Conservation (phyloP, 129 eudicot genomes). For the Flaveria trinervia region DNA sequence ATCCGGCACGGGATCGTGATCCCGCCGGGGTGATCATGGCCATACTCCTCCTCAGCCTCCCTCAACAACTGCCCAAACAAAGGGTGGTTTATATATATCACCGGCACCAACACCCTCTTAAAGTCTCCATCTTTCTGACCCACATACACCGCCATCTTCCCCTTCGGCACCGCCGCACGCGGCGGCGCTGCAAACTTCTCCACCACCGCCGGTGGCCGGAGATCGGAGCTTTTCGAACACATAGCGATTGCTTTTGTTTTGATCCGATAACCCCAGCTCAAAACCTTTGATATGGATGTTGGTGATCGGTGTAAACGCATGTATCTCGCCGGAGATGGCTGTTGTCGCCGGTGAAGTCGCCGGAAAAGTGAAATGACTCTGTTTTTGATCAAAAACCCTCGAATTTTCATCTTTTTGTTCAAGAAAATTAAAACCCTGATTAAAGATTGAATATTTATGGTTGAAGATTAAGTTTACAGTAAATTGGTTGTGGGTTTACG, state of each 20-base stretch:
- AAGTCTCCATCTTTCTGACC: conserved; percentile 71
- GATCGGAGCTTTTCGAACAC: conserved; percentile 24
- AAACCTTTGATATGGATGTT: conserved; percentile 32
- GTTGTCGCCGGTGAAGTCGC: conserved; percentile 27
- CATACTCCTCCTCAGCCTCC: conserved; percentile 84
- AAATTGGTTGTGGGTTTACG: conserved; percentile 18
- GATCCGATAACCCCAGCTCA: conserved; percentile 49
- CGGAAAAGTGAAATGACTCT: conserved; percentile 38
- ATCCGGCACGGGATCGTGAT: conserved; percentile 87
- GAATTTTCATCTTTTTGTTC: conserved; percentile 30
- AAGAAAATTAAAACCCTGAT: conserved; percentile 15
- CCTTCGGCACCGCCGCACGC: conserved; percentile 60
- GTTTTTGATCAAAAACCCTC: conserved; percentile 34
- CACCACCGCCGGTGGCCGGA: conserved; percentile 34
- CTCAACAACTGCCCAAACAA: conserved; percentile 67
- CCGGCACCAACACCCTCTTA: conserved; percentile 79
- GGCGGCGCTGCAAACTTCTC: conserved; percentile 43
- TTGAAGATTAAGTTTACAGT: neutral
- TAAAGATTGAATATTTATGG: neutral
- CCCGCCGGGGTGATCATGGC: conserved; percentile 85
- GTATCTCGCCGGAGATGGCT: conserved; percentile 11
- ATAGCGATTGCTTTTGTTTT: conserved; percentile 59
- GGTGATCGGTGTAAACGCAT: conserved; percentile 22
- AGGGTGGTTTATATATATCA: conserved; percentile 83
- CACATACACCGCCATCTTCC: conserved; percentile 87